Conservation (phyloP, 768 basidiomycete genomes). For the Boletus rufocinnamomeus region DNA sequence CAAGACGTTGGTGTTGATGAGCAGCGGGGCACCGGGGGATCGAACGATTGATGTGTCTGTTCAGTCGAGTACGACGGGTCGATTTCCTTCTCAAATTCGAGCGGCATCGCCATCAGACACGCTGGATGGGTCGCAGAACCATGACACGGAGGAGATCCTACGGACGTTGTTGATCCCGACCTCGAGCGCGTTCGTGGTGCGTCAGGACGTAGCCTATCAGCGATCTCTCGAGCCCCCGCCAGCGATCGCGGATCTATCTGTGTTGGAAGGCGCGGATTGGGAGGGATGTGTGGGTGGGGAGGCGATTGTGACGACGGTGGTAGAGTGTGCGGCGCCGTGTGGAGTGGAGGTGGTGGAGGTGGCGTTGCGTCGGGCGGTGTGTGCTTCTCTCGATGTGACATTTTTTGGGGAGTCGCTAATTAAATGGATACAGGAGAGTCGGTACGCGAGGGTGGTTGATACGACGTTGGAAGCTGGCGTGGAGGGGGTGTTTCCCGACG, state of each 20-base stretch:
- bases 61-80: conserved; percentile 48
- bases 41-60: conserved; percentile 82
- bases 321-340: conserved; percentile 60
- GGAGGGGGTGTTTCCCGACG: conserved; percentile 48
- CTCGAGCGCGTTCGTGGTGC: conserved; percentile 57
- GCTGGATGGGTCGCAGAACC: conserved; percentile 19
- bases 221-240: conserved; percentile 43
- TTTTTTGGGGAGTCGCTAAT: neutral
- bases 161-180: conserved; percentile 69
- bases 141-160: conserved; percentile 53
- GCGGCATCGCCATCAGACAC: conserved; percentile 9
- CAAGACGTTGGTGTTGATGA: conserved; percentile 66
- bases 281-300: conserved; percentile 54
- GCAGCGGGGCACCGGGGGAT: conserved; percentile 64
- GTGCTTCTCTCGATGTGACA: conserved; percentile 9
- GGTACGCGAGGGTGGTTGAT: conserved; percentile 48
- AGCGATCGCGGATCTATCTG: conserved; percentile 53
- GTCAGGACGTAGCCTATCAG: conserved; percentile 56
- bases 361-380: conserved; percentile 49
- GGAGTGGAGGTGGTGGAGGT: conserved; percentile 54
- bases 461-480: conserved; percentile 51
- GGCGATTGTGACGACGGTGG: conserved; percentile 52
- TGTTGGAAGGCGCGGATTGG: conserved; percentile 53
- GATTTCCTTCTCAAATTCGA: conserved; percentile 4
- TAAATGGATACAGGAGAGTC: conserved; percentile 40